These are phyloP conservation scores for Fusarium sp. DNA, from an alignment of 2,329 filamentous ascomycete genomes.

Conservation along the genomic window DNA sequence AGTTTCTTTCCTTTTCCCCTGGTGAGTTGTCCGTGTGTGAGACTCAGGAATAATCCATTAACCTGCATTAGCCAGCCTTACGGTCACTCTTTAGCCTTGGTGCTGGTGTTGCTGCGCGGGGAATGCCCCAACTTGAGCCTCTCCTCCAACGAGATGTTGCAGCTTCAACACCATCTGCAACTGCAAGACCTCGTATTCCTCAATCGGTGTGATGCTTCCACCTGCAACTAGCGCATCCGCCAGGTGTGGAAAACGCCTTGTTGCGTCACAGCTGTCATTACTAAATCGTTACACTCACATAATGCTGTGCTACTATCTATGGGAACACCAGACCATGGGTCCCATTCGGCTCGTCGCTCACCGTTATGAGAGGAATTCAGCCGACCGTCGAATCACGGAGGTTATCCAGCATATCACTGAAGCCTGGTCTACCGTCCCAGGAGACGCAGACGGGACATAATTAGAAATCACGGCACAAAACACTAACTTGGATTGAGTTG, in stretches of 20 bases:
- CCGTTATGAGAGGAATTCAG: conserved; percentile 1
- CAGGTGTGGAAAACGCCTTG: conserved; percentile 12
- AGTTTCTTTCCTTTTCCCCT: background rate
- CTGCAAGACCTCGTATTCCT: conserved; percentile 26
- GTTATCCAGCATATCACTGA: conserved; percentile 4
- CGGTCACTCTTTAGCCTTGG: background rate
- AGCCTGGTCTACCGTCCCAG: background rate
- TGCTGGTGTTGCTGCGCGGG: background rate
- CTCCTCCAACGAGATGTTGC: conserved; percentile 27
- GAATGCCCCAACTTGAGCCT: conserved; percentile 18
- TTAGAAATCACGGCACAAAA: conserved; percentile 9
- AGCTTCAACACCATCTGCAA: conserved; percentile 10
- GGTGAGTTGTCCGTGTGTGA: background rate
- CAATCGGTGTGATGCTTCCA: conserved; percentile 27
- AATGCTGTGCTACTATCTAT: background rate
- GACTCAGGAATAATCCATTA: background rate
- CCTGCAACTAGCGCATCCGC: conserved; percentile 9
- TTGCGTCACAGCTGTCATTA: conserved; percentile 22
- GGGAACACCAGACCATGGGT: background rate
- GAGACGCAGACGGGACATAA: background rate
- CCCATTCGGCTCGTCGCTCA: background rate
- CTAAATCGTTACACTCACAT: background rate
- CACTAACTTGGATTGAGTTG: background rate
- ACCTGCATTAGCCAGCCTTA: conserved; percentile 38
- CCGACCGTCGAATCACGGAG: conserved; percentile 24